These are phyloP conservation scores for Alternaria viburni DNA, from an alignment of 2,329 filamentous ascomycete genomes.

Conservation along the genomic window DNA sequence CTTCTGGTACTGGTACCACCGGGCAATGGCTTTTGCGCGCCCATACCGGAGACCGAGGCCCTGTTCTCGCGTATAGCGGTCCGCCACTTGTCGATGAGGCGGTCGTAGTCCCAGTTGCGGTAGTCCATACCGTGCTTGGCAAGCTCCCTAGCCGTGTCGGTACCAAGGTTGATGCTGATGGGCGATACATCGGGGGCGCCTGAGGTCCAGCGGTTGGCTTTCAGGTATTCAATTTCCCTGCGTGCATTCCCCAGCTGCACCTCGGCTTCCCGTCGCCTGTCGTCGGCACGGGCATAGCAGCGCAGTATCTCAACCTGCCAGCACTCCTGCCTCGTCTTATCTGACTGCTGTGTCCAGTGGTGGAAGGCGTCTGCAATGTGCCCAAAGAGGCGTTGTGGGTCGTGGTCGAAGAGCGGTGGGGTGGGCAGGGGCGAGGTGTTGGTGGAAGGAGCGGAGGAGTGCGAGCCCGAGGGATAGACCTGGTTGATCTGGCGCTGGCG, in stretches of 20 bases:
- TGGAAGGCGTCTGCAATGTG: slow-evolving; percentile 80
- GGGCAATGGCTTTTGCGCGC: slow-evolving; percentile 45
- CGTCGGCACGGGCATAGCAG: slow-evolving; percentile 51
- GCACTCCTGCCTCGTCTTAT: slow-evolving; percentile 50
- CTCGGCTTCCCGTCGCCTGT: slow-evolving; percentile 46
- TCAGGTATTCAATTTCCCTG: slow-evolving; percentile 52
- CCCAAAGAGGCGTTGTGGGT: slow-evolving; percentile 73
- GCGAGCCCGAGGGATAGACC: slow-evolving; percentile 35
- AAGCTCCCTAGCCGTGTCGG: slow-evolving; percentile 49
- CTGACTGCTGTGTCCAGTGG: slow-evolving; percentile 73
- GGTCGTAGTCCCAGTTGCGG: slow-evolving; percentile 51
- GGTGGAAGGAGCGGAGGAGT: slow-evolving; percentile 34
- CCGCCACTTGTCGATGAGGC: slow-evolving; percentile 50
- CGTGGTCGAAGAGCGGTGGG: slow-evolving; percentile 56
- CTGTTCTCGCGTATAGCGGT: slow-evolving; percentile 43
- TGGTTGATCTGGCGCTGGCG: slow-evolving; percentile 45
- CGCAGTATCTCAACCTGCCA: slow-evolving; percentile 57
- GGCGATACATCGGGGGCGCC: slow-evolving; percentile 37
- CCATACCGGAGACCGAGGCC: slow-evolving; percentile 35
- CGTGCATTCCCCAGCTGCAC: slow-evolving; percentile 49
- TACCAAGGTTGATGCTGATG: slow-evolving; percentile 46
- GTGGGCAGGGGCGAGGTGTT: slow-evolving; percentile 46
- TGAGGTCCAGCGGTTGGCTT: slow-evolving; percentile 35
- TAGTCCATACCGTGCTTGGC: slow-evolving; percentile 46
- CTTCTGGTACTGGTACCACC: slow-evolving; percentile 23